These are phyloP conservation scores for Pyracantha coccinea DNA, from an alignment of 331 rosid genomes.

Conservation along the genomic window DNA sequence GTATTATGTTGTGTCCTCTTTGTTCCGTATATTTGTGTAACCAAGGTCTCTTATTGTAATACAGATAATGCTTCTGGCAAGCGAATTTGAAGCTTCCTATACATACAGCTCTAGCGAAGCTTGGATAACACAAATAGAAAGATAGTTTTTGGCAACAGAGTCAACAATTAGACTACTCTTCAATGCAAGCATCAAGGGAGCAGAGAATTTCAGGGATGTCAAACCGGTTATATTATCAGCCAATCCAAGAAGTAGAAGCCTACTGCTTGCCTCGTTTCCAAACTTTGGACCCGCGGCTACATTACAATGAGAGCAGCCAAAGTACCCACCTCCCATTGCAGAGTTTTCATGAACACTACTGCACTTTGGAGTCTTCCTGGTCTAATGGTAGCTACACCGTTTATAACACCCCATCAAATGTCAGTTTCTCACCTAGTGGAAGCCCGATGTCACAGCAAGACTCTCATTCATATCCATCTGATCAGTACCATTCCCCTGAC, in stretches of 20 bases:
- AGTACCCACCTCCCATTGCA: constrained; percentile 28
- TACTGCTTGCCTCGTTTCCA: constrained; percentile 55
- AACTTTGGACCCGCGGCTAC: constrained; percentile 32
- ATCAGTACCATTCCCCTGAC: constrained; percentile 53
- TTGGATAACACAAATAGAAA: neutral
- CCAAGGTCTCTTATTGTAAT: constrained; percentile 3
- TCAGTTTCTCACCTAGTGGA: constrained; percentile 61
- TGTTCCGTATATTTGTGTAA: constrained; percentile 2
- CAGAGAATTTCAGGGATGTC: constrained; percentile 46
- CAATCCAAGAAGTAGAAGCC: constrained; percentile 57
- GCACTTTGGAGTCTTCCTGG: constrained; percentile 86
- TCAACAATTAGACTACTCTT: constrained; percentile 6
- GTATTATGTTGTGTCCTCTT: neutral
- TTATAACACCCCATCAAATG: constrained; percentile 52
- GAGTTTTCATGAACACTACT: constrained; percentile 28
- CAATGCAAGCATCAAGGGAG: constrained; percentile 74
- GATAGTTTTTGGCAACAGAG: neutral
- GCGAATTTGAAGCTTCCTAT: constrained; percentile 4
- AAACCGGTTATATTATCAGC: constrained; percentile 45
- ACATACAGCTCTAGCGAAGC: constrained; percentile 1
- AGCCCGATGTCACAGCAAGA: constrained; percentile 72
- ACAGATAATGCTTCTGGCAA: constrained; percentile 12
- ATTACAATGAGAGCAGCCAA: constrained; percentile 36
- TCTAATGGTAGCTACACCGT: constrained; percentile 29
- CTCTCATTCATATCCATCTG: constrained; percentile 43